These are phyloP conservation scores for Kodamaea derodonti DNA, from an alignment of 1,139 yeast species.

Conservation along the genomic window DNA sequence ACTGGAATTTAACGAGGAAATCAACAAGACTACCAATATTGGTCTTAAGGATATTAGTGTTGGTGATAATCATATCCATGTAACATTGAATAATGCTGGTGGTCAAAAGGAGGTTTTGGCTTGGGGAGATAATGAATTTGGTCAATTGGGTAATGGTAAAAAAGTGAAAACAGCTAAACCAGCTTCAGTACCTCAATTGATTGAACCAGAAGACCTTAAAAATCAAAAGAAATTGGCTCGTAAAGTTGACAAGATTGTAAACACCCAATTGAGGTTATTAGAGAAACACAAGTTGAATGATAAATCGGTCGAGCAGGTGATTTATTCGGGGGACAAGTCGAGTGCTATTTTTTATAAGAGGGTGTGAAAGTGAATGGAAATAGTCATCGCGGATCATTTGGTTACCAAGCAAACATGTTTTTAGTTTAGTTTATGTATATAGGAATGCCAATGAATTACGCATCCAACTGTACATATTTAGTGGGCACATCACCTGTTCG, in stretches of 20 bases:
- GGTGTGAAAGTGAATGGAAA: background rate
- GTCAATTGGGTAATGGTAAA: constrained; percentile 85
- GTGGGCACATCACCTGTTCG: too few relatives aligned
- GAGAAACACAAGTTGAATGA: constrained; percentile 22
- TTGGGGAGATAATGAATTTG: constrained; percentile 83
- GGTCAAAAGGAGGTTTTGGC: constrained; percentile 53
- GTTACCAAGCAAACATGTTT: too few relatives aligned
- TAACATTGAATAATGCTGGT: constrained; percentile 50
- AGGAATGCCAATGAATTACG: too few relatives aligned
- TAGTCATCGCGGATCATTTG: too few relatives aligned
- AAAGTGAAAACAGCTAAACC: constrained; percentile 60
- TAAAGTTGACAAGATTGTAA: constrained; percentile 31
- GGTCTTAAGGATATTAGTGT: constrained; percentile 51
- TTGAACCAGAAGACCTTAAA: constrained; percentile 49
- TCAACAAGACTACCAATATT: constrained; percentile 33
- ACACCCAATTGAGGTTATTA: constrained; percentile 45
- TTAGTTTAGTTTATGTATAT: too few relatives aligned
- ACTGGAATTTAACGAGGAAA: constrained; percentile 37
- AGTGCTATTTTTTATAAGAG: constrained; percentile 60
- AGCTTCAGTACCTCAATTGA: constrained; percentile 45
- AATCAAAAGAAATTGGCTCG: constrained; percentile 22
- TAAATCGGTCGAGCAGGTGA: constrained; percentile 44
- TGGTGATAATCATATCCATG: constrained; percentile 65
- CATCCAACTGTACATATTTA: too few relatives aligned
- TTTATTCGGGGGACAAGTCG: constrained; percentile 59